phyloP scores from a whole-genome alignment of 768 basidiomycete species.

The Tubosaeta brunneosetosa region DNA sequence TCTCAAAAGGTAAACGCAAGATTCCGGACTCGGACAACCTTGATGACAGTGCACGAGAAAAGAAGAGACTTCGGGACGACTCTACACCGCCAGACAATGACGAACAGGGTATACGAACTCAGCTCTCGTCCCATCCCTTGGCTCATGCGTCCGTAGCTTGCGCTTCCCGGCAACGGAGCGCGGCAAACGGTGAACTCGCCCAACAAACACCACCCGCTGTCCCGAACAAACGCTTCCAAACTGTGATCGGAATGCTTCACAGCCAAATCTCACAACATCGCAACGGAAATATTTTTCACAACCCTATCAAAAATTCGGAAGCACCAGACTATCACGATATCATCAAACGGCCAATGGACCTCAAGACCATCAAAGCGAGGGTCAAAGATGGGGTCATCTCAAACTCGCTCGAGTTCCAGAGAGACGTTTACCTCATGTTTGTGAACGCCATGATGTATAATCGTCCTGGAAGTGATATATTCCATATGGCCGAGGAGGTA shows the following conservation, averaged over 20 bases:
- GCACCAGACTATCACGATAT: constrained; percentile 91
- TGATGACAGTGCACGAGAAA: constrained; percentile 25
- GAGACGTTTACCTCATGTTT: constrained; percentile 91
- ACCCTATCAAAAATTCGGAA: constrained; percentile 82
- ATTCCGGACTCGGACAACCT: constrained; percentile 16
- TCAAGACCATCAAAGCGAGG: constrained; percentile 85
- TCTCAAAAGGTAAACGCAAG: constrained; percentile 25
- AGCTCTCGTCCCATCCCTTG: too few species aligned
- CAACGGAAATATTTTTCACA: constrained; percentile 86
- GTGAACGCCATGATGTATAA: constrained; percentile 99
- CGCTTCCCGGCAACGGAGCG: constrained; percentile 18
- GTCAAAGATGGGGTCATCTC: constrained; percentile 80
- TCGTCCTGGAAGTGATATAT: constrained; percentile 78
- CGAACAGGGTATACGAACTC: constrained; percentile 40
- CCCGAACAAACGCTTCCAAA: constrained; percentile 70
- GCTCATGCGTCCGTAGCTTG: constrained; percentile 9
- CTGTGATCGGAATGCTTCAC: constrained; percentile 75
- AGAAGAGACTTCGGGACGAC: constrained; percentile 26
- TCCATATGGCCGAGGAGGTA: constrained; percentile 88
- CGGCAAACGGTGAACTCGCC: constrained; percentile 14
- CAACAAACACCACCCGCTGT: constrained; percentile 21
- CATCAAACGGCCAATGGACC: constrained; percentile 91
- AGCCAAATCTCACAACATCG: constrained; percentile 80
- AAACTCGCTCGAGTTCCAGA: constrained; percentile 81
- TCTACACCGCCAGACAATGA: constrained; percentile 22